Evolutionary conservation across 495 filamentous ascomycete genomes (phyloP).

Genomic region (Penicillium goetzii): DNA sequence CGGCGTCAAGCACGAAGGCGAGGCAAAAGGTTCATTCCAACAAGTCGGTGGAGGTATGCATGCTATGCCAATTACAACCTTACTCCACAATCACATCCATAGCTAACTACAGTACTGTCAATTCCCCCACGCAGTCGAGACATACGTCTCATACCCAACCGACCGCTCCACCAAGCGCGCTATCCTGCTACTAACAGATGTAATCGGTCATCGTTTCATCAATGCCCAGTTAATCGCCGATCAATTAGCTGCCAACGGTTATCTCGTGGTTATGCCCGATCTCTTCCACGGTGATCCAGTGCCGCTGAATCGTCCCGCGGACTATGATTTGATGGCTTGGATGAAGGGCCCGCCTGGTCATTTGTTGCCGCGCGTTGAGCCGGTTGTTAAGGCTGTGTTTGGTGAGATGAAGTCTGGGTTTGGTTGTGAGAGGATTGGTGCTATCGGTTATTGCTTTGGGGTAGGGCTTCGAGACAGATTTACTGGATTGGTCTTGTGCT

Average conservation of each 20-base stretch:
- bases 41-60: conserved; percentile 33
- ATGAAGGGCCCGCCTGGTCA: conserved; percentile 55
- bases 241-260: conserved; percentile 76
- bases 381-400: conserved; percentile 59
- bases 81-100: background rate
- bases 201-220: conserved; percentile 40
- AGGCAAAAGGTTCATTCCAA: conserved; percentile 30
- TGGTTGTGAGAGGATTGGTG: conserved; percentile 65
- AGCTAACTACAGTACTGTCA: background rate
- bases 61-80: too few species aligned
- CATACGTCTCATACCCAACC: conserved; percentile 34
- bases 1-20: conserved; percentile 41
- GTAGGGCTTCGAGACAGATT: conserved; percentile 14
- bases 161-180: conserved; percentile 27
- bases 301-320: conserved; percentile 31
- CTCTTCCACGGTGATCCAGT: conserved; percentile 43
- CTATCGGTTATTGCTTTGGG: conserved; percentile 81
- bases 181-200: conserved; percentile 40
- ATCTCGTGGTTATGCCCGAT: conserved; percentile 70
- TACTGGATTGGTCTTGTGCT: background rate
- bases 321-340: conserved; percentile 37
- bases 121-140: conserved; percentile 29
- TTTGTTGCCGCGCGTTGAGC: conserved; percentile 59
- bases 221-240: conserved; percentile 60
- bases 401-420: conserved; percentile 54